phyloP scores from a whole-genome alignment of 306 rosid species.

The Glycine latifolia region DNA sequence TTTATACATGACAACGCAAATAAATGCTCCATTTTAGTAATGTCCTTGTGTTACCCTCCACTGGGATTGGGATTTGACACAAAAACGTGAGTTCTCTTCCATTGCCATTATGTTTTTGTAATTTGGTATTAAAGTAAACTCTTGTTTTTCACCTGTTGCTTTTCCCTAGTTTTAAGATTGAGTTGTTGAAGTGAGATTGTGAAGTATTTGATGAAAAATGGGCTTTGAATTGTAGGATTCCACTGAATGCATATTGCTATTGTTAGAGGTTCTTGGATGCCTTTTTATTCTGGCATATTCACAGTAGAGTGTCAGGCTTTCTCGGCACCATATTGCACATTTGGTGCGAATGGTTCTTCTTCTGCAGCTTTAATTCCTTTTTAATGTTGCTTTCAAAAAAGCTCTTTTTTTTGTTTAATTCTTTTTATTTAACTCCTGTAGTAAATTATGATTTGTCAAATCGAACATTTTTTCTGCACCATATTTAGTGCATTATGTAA shows the following conservation, averaged over 20 bases:
- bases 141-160: background rate
- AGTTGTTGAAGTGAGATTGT: background rate
- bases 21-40: conserved; percentile 24
- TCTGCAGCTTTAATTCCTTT: background rate
- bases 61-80: conserved; percentile 30
- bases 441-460: background rate
- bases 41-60: conserved; percentile 25
- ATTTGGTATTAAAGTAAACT: background rate
- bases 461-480: background rate
- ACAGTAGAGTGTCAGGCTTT: conserved; percentile 13
- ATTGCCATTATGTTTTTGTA: conserved; percentile 15
- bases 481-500: background rate
- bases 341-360: background rate
- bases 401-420: background rate
- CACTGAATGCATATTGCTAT: conserved; percentile 12
- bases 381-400: background rate
- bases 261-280: background rate
- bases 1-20: background rate
- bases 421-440: background rate
- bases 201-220: background rate
- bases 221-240: conserved; percentile 13
- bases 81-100: conserved; percentile 27
- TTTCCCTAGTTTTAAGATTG: background rate
- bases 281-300: conserved; percentile 5
- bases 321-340: background rate